Evolutionary conservation across 768 basidiomycete genomes (phyloP).

Genomic region (Psilocybe sp.): DNA sequence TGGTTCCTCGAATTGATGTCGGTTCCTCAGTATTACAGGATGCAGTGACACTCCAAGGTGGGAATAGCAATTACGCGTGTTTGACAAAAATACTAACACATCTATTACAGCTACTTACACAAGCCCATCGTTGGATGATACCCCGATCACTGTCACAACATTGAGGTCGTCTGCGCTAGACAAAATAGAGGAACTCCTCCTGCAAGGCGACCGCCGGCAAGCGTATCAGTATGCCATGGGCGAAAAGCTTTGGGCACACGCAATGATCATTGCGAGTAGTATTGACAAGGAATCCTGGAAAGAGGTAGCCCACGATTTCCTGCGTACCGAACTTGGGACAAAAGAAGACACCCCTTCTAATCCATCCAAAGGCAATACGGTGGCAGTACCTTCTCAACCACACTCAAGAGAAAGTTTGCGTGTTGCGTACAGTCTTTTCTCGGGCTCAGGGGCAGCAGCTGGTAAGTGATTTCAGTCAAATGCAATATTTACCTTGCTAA

Average conservation of each 20-base stretch:
- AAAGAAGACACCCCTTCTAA: constrained; percentile 22
- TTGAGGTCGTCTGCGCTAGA: constrained; percentile 66
- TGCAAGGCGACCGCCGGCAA: constrained; percentile 80
- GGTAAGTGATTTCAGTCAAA: constrained; percentile 41
- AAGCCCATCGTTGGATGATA: constrained; percentile 33
- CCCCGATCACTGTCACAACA: constrained; percentile 54
- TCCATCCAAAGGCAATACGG: constrained; percentile 13
- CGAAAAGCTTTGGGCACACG: constrained; percentile 91
- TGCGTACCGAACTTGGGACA: constrained; percentile 67
- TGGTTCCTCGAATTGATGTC: constrained; percentile 55
- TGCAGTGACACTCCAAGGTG: constrained; percentile 22
- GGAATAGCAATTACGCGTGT: background rate
- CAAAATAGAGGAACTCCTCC: constrained; percentile 74
- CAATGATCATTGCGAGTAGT: constrained; percentile 89
- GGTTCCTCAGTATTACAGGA: constrained; percentile 17
- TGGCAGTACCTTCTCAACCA: constrained; percentile 11
- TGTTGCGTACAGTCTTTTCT: constrained; percentile 78
- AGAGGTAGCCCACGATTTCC: constrained; percentile 83
- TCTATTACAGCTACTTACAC: constrained; percentile 15
- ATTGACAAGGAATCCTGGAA: constrained; percentile 94
- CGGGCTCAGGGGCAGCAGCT: constrained; percentile 77
- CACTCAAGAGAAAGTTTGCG: constrained; percentile 62
- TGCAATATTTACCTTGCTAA: constrained; percentile 1
- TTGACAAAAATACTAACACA: constrained; percentile 14
- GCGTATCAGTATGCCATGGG: constrained; percentile 90